Percentiles rank a stretch among this genome's conserved stretches.
These are phyloP conservation scores for Paracamarosporium sp. DNA, from an alignment of 2,329 filamentous ascomycete species.

Conservation along the genomic window DNA sequence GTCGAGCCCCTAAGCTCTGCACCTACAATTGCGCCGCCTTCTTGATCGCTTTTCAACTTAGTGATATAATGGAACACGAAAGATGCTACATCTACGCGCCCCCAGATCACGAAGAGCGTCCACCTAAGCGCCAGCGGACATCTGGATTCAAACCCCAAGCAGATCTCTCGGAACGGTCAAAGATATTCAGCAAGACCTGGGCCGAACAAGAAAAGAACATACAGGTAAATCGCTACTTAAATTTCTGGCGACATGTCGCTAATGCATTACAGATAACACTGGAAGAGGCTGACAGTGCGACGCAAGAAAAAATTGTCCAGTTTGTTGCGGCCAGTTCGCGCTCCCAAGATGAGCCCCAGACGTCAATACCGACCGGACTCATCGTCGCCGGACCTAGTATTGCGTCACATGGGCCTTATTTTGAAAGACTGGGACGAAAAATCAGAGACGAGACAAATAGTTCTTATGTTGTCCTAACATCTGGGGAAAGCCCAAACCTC, in stretches of 20 bases:
- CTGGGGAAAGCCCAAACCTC: conserved; percentile 74
- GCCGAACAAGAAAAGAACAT: conserved; percentile 67
- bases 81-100: conserved; percentile 56
- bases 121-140: conserved; percentile 50
- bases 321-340: conserved; percentile 45
- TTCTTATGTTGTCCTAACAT: conserved; percentile 71
- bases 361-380: conserved; percentile 71
- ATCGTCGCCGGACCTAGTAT: conserved; percentile 81
- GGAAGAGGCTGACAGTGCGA: conserved; percentile 47
- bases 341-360: conserved; percentile 30
- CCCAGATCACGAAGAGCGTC: conserved; percentile 39
- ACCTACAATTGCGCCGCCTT: not conserved
- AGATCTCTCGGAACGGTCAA: conserved; percentile 57
- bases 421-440: conserved; percentile 66
- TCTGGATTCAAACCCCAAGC: conserved; percentile 33
- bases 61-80: conserved; percentile 54
- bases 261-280: conserved; percentile 41
- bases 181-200: conserved; percentile 71
- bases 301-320: conserved; percentile 43
- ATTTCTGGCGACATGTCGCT: conserved; percentile 7
- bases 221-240: conserved; percentile 51
- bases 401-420: conserved; percentile 76
- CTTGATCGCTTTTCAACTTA: not conserved
- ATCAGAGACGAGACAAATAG: conserved; percentile 54
- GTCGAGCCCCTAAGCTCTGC: conserved; percentile 15